These are phyloP conservation scores for Plectosphaerella sp. DNA, from an alignment of 2,329 filamentous ascomycete species.

Conservation along the genomic window DNA sequence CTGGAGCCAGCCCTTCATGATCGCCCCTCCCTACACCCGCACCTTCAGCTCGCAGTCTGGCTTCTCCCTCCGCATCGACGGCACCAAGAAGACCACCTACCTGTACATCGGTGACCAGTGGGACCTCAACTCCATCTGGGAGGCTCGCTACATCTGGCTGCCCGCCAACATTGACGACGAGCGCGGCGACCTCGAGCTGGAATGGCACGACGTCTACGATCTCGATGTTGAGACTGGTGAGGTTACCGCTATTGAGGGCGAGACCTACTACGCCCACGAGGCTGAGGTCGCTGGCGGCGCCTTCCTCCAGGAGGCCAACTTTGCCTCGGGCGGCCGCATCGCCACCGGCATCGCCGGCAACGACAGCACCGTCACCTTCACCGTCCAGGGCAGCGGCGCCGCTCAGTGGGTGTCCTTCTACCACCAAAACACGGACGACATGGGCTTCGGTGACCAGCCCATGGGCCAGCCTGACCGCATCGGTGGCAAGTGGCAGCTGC, in stretches of 20 bases:
- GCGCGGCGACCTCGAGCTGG: conserved; percentile 39
- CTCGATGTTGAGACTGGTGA: conserved; percentile 46
- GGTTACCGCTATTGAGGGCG: conserved; percentile 40
- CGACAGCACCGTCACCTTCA: conserved; percentile 44
- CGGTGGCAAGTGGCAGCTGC: conserved; percentile 53
- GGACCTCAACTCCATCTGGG: conserved; percentile 49
- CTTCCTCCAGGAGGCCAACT: conserved; percentile 47
- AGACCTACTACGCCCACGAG: conserved; percentile 37
- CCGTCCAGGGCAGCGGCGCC: conserved; percentile 38
- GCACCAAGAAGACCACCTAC: conserved; percentile 43
- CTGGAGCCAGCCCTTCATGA: conserved; percentile 48
- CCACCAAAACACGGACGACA: conserved; percentile 55
- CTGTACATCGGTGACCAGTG: conserved; percentile 46
- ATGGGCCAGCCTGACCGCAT: conserved; percentile 55
- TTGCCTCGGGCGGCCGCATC: conserved; percentile 39
- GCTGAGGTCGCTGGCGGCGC: conserved; percentile 38
- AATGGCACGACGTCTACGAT: conserved; percentile 52
- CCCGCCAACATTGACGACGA: conserved; percentile 47
- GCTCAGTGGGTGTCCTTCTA: conserved; percentile 53
- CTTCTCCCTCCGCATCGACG: conserved; percentile 41
- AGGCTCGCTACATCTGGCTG: conserved; percentile 52
- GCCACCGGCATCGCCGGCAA: conserved; percentile 48
- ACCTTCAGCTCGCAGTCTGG: conserved; percentile 49
- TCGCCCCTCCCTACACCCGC: conserved; percentile 42
- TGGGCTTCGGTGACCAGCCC: conserved; percentile 53